phyloP scores from a whole-genome alignment of 345 rosid genomes.

The Lepidium africanum region DNA sequence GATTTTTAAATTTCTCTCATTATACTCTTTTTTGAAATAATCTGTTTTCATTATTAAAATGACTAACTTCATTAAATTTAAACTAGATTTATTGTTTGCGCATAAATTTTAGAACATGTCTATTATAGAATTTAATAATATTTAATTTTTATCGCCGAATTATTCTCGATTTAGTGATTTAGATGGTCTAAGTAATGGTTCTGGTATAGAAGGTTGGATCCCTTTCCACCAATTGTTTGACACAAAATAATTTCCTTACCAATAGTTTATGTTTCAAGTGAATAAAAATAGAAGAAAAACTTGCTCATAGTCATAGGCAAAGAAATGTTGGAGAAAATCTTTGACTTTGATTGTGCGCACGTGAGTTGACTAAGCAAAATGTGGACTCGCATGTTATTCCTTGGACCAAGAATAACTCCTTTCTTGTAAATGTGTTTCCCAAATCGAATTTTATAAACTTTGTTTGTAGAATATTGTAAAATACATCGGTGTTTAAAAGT shows the following conservation, averaged over 20 bases:
- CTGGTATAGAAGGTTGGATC: no score
- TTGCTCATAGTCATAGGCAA: not conserved
- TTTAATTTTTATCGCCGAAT: no score
- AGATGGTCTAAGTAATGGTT: no score
- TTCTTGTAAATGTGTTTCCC: not conserved
- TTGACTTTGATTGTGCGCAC: constrained; percentile 25
- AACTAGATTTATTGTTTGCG: no score
- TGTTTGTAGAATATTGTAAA: not conserved
- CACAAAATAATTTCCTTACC: not conserved
- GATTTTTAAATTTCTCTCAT: no score
- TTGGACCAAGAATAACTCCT: not conserved
- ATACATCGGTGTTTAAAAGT: not conserved
- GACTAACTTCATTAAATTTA: no score
- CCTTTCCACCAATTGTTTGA: no score
- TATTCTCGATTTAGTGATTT: no score
- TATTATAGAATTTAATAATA: not conserved
- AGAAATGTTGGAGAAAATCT: constrained; percentile 3
- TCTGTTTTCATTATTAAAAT: no score
- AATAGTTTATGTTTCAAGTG: not conserved
- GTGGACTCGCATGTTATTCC: not conserved
- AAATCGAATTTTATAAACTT: not conserved
- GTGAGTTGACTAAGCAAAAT: constrained; percentile 14
- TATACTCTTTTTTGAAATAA: no score
- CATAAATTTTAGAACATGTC: no score
- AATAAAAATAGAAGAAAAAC: not conserved